Evolutionary conservation across 805 yeast genomes (phyloP).

Genomic region (Candida lessepsii): DNA sequence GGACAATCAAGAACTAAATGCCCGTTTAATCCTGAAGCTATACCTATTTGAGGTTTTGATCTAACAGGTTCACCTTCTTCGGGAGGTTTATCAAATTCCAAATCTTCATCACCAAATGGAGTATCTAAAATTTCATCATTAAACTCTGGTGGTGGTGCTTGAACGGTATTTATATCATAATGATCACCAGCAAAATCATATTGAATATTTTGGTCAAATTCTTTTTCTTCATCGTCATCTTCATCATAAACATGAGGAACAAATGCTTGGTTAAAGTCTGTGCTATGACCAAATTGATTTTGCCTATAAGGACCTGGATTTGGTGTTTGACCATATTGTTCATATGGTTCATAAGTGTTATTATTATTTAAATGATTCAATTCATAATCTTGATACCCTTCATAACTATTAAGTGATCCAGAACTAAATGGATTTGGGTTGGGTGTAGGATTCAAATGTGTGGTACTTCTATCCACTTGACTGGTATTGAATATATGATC

Average conservation of each 20-base stretch:
- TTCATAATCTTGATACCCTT: constrained; percentile 13
- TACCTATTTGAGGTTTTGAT: constrained; percentile 33
- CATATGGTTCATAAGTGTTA: too few relatives aligned
- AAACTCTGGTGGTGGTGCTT: constrained; percentile 16
- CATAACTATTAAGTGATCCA: constrained; percentile 5
- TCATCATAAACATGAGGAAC: constrained; percentile 44
- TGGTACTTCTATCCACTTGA: constrained; percentile 19
- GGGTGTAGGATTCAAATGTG: constrained; percentile 15
- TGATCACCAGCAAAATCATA: constrained; percentile 43
- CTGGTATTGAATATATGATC: constrained; percentile 27
- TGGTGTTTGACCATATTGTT: constrained; percentile 1
- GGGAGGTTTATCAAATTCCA: constrained; percentile 29
- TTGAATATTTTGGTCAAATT: constrained; percentile 38
- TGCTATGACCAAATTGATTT: constrained; percentile 2
- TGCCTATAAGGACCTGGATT: not conserved
- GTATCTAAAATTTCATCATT: constrained; percentile 16
- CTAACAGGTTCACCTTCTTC: constrained; percentile 32
- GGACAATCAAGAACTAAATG: constrained; percentile 49
- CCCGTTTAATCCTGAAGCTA: constrained; percentile 40
- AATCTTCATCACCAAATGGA: constrained; percentile 30
- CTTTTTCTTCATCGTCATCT: constrained; percentile 38
- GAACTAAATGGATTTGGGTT: constrained; percentile 18
- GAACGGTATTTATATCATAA: constrained; percentile 35
- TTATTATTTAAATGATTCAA: constrained; percentile 23
- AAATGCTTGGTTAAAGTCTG: constrained; percentile 35